phyloP scores from a whole-genome alignment of 2,329 filamentous ascomycete species.

The Arthrobotrys entomopaga region DNA sequence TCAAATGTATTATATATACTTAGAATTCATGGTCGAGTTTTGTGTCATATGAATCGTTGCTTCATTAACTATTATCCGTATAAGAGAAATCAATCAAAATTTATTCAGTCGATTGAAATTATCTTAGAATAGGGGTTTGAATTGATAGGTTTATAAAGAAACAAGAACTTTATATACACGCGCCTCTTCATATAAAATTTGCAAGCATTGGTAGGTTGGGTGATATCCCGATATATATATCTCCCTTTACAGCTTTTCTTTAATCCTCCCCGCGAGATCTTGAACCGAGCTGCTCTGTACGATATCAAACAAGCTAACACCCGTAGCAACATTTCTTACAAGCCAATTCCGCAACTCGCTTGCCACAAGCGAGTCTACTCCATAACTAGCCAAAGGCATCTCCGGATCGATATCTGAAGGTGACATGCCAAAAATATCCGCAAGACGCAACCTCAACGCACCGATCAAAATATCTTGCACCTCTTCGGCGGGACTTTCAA shows the following conservation, averaged over 20 bases:
- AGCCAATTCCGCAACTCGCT: constrained; percentile 15
- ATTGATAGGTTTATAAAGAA: too few species aligned
- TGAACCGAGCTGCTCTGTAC: background rate
- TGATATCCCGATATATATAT: background rate
- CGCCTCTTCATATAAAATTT: too few species aligned
- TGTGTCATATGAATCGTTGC: too few species aligned
- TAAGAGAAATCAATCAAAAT: too few species aligned
- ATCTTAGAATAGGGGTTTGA: too few species aligned
- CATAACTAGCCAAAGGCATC: constrained; percentile 6
- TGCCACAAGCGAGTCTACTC: constrained; percentile 13
- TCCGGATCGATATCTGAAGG: constrained; percentile 2
- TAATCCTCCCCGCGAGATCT: background rate
- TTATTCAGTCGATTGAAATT: too few species aligned
- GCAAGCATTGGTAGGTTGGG: too few species aligned
- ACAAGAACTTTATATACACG: too few species aligned
- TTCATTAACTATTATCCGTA: too few species aligned
- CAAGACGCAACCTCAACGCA: background rate
- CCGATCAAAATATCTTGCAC: background rate
- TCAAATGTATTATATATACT: too few species aligned
- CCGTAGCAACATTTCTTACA: background rate
- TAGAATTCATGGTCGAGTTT: too few species aligned
- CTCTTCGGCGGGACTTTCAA: constrained; percentile 1
- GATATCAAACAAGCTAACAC: constrained; percentile 1
- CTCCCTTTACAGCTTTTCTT: background rate
- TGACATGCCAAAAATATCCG: constrained; percentile 17